Evolutionary conservation across 768 basidiomycete genomes (phyloP).

Genomic region (Trametes elegans): DNA sequence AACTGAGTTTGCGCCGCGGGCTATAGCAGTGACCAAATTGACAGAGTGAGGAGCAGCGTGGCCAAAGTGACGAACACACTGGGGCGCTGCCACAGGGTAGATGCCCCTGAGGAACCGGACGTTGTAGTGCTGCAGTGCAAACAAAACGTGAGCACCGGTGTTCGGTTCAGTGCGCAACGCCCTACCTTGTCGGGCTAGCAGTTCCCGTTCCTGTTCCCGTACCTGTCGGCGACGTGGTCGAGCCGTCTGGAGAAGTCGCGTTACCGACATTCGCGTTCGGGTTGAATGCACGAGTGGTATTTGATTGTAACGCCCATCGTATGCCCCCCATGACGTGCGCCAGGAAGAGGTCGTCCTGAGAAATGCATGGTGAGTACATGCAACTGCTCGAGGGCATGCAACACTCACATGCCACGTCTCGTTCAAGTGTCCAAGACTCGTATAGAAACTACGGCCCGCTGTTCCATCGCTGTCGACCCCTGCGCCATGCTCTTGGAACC

Average conservation of each 20-base stretch:
- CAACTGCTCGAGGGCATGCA: too few species aligned
- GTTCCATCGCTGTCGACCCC: constrained; percentile 49
- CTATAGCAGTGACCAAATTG: background rate
- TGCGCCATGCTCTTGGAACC: constrained; percentile 78
- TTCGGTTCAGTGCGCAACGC: background rate
- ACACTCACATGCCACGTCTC: constrained; percentile 72
- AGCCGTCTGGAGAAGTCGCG: background rate
- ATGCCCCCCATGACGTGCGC: constrained; percentile 75
- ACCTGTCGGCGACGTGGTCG: background rate
- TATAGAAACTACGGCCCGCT: constrained; percentile 82
- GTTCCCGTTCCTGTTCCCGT: background rate
- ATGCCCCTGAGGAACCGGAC: background rate
- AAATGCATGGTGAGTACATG: constrained; percentile 2
- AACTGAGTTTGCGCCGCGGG: too few species aligned
- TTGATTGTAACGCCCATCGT: constrained; percentile 66
- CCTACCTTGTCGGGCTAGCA: background rate
- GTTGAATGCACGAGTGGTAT: constrained; percentile 70
- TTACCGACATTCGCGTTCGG: constrained; percentile 59
- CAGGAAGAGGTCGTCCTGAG: constrained; percentile 64
- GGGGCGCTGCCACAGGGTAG: background rate
- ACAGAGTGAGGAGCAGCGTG: background rate
- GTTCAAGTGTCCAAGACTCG: constrained; percentile 74
- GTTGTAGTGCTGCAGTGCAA: background rate
- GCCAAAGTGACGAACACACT: background rate
- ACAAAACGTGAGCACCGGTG: too few species aligned